Percentiles rank a stretch among this genome's conserved stretches.
phyloP scores from a whole-genome alignment of 1,284 basidiomycete species.

The Ustilago xerochloae region DNA sequence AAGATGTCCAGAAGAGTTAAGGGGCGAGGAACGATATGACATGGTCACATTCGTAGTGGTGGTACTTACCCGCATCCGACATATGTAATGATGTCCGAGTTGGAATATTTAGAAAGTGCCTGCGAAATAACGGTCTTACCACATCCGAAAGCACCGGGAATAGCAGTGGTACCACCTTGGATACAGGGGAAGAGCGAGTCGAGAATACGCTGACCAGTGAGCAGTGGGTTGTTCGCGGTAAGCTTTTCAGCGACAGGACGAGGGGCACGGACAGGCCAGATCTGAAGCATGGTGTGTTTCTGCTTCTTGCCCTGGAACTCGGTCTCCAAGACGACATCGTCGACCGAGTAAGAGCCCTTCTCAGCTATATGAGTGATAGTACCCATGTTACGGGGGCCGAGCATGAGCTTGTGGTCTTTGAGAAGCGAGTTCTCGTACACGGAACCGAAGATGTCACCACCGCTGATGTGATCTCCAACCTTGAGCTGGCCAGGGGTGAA shows the following conservation, averaged over 20 bases:
- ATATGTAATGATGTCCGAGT: slow-evolving; percentile 99
- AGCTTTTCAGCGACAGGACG: slow-evolving; percentile 94
- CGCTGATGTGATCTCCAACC: slow-evolving; percentile 90
- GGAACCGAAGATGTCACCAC: slow-evolving; percentile 93
- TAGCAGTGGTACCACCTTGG: slow-evolving; percentile 98
- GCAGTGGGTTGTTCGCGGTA: slow-evolving; percentile 88
- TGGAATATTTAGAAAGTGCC: slow-evolving; percentile 97
- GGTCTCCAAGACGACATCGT: slow-evolving; percentile 94
- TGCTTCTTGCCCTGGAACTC: slow-evolving; percentile 97
- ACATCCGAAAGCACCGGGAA: slow-evolving; percentile 98
- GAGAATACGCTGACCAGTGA: slow-evolving; percentile 96
- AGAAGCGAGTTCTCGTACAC: slow-evolving; percentile 98
- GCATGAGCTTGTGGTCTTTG: slow-evolving; percentile 96
- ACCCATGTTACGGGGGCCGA: slow-evolving; percentile 90
- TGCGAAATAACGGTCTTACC: slow-evolving; percentile 69
- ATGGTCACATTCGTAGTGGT: no score
- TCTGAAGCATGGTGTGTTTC: slow-evolving; percentile 94
- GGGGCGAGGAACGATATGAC: background rate
- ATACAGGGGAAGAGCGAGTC: slow-evolving; percentile 99
- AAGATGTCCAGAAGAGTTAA: background rate
- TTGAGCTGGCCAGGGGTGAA: slow-evolving; percentile 84
- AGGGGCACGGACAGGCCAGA: slow-evolving; percentile 98
- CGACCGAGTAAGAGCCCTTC: slow-evolving; percentile 91
- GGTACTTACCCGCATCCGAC: slow-evolving; percentile 80
- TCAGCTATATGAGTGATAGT: slow-evolving; percentile 94